Base-by-base conservation (phyloP, 768 basidiomycete species). In the Lanmaoa rubissima region DNA sequence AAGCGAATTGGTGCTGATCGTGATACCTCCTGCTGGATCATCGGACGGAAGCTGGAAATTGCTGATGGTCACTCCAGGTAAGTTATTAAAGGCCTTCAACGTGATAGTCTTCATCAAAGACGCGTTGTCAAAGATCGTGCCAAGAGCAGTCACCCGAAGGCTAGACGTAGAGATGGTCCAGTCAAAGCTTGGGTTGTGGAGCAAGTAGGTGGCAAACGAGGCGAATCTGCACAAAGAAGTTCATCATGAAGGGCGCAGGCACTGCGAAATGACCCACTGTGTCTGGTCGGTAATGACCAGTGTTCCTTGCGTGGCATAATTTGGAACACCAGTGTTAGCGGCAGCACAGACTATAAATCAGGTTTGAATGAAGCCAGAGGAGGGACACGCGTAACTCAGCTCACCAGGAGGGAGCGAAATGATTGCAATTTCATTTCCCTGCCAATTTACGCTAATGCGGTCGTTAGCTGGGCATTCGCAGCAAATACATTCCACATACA, bases 1-100 rank as follows among this genome's bases (percentile, higher is more conserved):
- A 21, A 71, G 53, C 0, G 85, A 79, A 66, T 86, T 85, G 5
- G 85, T 87, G 61, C 85, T 84, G 49, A 89, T 84, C 50, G 81
- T 81, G 56, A 88, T 88, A 31, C 87, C 87, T 53, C 87, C 87
- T 36, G 79, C 80, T 42, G 84, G 78, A 62, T 86, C 82, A 60
- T 89, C 86, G 4, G 79, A 79, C 1, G 87, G 87, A 54, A 89
- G 75, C 65, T 84, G 73, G 75, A 89, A 89, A 71, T 88, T 85
- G 58, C 77, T 82, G 65, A 90, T 87, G 7, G 81, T 83, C 42
- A 88, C 84, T 7, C 87, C 87, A 9, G 85, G 85, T 8, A 90
- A 73, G 32, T 79, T 79, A 57, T 90, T 84, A 69, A 90, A 90
- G 5, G 87, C 88, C 63, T 82, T 85, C 74, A 89, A 79, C 5